Percentiles rank a stretch among this genome's conserved stretches.
phyloP scores from a whole-genome alignment of 345 rosid species.

The Gossypium herbaceum region DNA sequence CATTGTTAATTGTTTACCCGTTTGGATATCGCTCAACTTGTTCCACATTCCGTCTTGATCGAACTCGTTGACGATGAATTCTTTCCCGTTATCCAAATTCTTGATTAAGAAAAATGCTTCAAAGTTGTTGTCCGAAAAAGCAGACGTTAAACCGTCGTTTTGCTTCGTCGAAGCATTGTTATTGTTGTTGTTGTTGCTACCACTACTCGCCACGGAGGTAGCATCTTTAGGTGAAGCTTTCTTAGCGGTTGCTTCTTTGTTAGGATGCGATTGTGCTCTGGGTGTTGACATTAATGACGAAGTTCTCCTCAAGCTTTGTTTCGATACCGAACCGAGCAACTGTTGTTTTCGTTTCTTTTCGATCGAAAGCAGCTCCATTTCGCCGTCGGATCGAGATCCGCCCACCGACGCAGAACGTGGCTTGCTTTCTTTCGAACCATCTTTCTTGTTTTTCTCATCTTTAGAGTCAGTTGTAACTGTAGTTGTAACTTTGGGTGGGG shows the following conservation, averaged over 20 bases:
- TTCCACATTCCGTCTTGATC: conserved; percentile 83
- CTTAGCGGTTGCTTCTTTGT: conserved; percentile 34
- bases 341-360: conserved; percentile 62
- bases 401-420: conserved; percentile 27
- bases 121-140: conserved; percentile 31
- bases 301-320: conserved; percentile 65
- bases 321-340: conserved; percentile 50
- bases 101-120: conserved; percentile 80
- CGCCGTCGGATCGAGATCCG: conserved; percentile 68
- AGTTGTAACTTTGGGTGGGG: background rate
- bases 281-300: conserved; percentile 46
- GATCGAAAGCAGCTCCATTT: conserved; percentile 44
- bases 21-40: conserved; percentile 82
- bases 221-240: conserved; percentile 30
- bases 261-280: conserved; percentile 30
- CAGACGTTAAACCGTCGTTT: conserved; percentile 24
- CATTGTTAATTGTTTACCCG: conserved; percentile 85
- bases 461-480: background rate
- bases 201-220: too few species aligned
- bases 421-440: background rate
- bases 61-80: conserved; percentile 76
- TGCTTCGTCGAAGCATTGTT: conserved; percentile 1
- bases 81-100: conserved; percentile 83
- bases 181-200: too few species aligned
- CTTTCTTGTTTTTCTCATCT: background rate